Evolutionary conservation across 1,284 basidiomycete genomes (phyloP).

Genomic region (Boletellus sp.): DNA sequence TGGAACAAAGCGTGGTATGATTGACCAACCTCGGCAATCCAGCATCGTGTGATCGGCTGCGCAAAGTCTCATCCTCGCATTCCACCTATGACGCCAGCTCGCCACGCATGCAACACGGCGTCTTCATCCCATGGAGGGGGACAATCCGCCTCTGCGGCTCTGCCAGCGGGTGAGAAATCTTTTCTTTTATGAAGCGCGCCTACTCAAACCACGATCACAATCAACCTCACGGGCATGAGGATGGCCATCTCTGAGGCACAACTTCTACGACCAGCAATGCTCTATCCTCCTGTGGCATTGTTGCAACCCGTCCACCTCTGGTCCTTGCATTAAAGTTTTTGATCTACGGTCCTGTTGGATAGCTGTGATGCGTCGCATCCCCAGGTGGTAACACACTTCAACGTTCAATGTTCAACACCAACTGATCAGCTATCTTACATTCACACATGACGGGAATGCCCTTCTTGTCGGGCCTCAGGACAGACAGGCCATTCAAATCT

Average conservation of each 20-base stretch:
- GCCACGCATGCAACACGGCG: conserved; percentile 2
- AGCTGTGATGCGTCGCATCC: conserved; percentile 19
- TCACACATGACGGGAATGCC: conserved; percentile 58
- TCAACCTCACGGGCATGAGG: conserved; percentile 5
- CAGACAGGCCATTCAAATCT: conserved; percentile 59
- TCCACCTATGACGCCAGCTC: conserved; percentile 8
- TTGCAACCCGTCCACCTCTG: conserved; percentile 8
- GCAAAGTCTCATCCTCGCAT: conserved; percentile 23
- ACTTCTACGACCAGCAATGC: conserved; percentile 6
- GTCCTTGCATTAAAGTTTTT: conserved; percentile 51
- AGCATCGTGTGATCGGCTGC: too few relatives aligned
- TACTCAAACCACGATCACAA: conserved; percentile 32
- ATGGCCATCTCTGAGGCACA: conserved; percentile 10
- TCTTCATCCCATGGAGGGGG: conserved; percentile 15
- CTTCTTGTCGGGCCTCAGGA: conserved; percentile 57
- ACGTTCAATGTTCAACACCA: conserved; percentile 46
- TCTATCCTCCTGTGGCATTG: conserved; percentile 9
- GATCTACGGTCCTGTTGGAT: conserved; percentile 47
- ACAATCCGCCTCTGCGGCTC: conserved; percentile 14
- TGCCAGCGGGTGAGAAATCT: conserved; percentile 24
- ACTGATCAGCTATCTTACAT: conserved; percentile 50
- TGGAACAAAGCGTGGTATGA: too few relatives aligned
- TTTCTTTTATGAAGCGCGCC: conserved; percentile 65
- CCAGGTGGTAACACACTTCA: conserved; percentile 45
- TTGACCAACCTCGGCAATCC: too few relatives aligned